Conservation (phyloP, 1,284 basidiomycete genomes). For the Moesziomyces globuligerus region DNA sequence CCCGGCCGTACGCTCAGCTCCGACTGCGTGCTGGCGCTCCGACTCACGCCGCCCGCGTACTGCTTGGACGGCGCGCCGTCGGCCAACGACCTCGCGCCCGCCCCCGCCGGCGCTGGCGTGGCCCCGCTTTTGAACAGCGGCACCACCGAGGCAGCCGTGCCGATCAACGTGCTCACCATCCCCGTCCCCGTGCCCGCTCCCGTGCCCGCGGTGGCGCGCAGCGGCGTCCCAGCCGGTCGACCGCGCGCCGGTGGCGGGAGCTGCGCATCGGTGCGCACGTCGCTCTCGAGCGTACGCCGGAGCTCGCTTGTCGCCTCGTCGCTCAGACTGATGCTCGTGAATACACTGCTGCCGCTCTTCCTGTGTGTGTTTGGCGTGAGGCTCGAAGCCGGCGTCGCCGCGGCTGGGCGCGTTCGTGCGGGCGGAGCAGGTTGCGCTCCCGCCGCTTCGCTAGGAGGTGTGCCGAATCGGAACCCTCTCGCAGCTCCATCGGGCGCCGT, state of each 20-base stretch:
- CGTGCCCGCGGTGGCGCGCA: background rate
- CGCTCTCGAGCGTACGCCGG: slow-evolving; percentile 23
- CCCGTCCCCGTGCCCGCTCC: too few relatives aligned
- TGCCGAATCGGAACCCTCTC: slow-evolving; percentile 33
- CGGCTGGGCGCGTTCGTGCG: background rate
- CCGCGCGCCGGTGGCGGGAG: slow-evolving; percentile 17
- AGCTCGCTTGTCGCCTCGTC: slow-evolving; percentile 37
- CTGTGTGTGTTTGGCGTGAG: slow-evolving; percentile 9
- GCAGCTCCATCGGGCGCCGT: slow-evolving; percentile 18
- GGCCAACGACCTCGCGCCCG: slow-evolving; percentile 13
- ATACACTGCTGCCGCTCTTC: slow-evolving; percentile 31
- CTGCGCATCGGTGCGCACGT: slow-evolving; percentile 12
- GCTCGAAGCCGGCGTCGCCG: slow-evolving; percentile 1
- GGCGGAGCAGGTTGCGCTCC: background rate
- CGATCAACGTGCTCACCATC: slow-evolving; percentile 25
- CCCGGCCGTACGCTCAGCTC: slow-evolving; percentile 1
- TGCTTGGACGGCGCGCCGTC: slow-evolving; percentile 43
- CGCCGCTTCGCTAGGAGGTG: background rate
- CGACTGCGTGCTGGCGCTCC: slow-evolving; percentile 18
- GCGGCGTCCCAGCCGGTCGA: background rate
- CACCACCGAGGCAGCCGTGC: slow-evolving; percentile 16
- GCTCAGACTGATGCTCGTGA: slow-evolving; percentile 35
- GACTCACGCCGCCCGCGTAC: slow-evolving; percentile 9
- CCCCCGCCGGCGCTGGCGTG: background rate
- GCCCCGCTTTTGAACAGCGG: slow-evolving; percentile 32